phyloP scores from a whole-genome alignment of 257 asterid species.

The Fraxinus quadrangulata region DNA sequence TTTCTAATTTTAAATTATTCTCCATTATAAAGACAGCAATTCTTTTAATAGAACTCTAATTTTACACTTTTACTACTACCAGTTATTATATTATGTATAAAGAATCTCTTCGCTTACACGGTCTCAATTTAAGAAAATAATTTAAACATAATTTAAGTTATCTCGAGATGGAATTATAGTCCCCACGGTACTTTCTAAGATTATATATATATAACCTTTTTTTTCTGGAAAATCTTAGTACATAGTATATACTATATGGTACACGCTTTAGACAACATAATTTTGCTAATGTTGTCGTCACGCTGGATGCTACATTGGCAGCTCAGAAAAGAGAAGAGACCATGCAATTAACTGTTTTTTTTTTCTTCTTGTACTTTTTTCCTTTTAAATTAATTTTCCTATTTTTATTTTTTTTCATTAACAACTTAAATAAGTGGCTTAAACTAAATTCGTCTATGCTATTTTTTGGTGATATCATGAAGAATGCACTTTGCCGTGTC shows the following conservation, averaged over 20 bases:
- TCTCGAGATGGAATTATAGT: background rate
- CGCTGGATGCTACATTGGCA: conserved; percentile 22
- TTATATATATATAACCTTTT: background rate
- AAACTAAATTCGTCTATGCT: no score
- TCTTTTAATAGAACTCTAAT: background rate
- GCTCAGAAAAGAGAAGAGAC: background rate
- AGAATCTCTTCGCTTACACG: background rate
- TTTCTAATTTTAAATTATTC: background rate
- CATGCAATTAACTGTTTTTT: background rate
- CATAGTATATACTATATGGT: background rate
- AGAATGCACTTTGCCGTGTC: no score
- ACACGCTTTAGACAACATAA: conserved; percentile 12
- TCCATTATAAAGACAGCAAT: background rate
- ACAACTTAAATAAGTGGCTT: background rate
- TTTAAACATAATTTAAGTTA: background rate
- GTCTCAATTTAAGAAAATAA: background rate
- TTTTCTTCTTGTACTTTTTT: background rate
- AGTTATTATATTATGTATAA: no score
- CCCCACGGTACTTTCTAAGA: background rate
- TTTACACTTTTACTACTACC: background rate
- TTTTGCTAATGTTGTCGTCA: conserved; percentile 15
- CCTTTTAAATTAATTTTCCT: no score
- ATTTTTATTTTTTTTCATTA: no score
- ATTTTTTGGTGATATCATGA: no score
- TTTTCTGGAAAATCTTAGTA: background rate